Evolutionary conservation across 129 eudicot species (phyloP).

Genomic region (Pseudognaphalium luteoalbum): DNA sequence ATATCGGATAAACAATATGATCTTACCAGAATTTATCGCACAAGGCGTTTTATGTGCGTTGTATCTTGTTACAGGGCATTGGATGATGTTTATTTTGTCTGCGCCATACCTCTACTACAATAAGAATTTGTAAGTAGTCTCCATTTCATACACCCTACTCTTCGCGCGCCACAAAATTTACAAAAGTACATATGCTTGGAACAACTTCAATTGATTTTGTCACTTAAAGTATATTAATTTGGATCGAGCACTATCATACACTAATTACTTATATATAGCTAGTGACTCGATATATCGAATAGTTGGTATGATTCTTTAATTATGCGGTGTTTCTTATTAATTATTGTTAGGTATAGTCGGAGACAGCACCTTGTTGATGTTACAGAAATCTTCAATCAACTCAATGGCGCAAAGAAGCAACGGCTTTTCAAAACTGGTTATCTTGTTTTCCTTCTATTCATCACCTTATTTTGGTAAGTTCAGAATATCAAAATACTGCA

Average conservation of each 20-base stretch:
- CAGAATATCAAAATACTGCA: neutral
- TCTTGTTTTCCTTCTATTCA: slow-evolving; percentile 52
- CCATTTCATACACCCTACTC: neutral
- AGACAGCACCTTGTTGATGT: slow-evolving; percentile 75
- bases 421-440: slow-evolving; percentile 74
- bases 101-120: slow-evolving; percentile 77
- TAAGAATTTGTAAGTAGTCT: slow-evolving; percentile 68
- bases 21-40: slow-evolving; percentile 66
- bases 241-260: too few species aligned
- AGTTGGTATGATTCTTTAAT: too few species aligned
- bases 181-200: too few species aligned
- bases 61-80: slow-evolving; percentile 75
- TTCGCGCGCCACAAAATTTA: too few species aligned
- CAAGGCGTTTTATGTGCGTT: slow-evolving; percentile 65
- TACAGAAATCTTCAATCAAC: slow-evolving; percentile 78
- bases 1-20: slow-evolving; percentile 63
- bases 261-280: too few species aligned
- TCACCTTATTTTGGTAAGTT: slow-evolving; percentile 75
- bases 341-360: slow-evolving; percentile 46
- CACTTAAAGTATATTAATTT: too few species aligned
- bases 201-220: too few species aligned
- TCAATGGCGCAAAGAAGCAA: slow-evolving; percentile 70
- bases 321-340: neutral
- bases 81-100: slow-evolving; percentile 73
- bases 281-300: too few species aligned